Percentiles rank a stretch among this genome's conserved stretches.
Conservation (phyloP, 176 grass and related monocot genomes). For the Chloris gayana region DNA sequence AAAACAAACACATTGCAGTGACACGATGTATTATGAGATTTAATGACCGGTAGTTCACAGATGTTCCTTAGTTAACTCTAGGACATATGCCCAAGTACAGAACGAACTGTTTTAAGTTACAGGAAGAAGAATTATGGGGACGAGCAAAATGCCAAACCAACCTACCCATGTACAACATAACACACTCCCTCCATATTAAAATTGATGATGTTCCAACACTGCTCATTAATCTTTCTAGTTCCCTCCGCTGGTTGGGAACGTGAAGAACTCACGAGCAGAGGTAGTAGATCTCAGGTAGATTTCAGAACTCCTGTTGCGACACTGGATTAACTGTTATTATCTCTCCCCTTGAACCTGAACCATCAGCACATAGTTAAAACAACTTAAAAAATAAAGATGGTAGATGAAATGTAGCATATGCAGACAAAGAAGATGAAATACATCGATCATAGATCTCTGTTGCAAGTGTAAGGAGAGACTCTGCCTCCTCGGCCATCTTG, state of each 20-base stretch:
- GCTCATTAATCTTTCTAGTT: too few species aligned
- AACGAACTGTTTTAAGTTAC: conserved; percentile 16
- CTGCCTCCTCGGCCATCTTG: conserved; percentile 71
- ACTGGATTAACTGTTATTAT: conserved; percentile 45
- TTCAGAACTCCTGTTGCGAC: conserved; percentile 30
- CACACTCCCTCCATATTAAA: neutral
- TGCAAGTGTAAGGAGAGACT: conserved; percentile 65
- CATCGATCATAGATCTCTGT: conserved; percentile 54
- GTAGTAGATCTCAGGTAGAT: conserved; percentile 1
- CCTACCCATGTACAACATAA: conserved; percentile 40
- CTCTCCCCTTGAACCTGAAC: conserved; percentile 65
- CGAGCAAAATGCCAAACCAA: neutral
- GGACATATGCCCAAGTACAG: neutral
- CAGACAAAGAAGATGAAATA: conserved; percentile 40
- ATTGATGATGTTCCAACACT: neutral
- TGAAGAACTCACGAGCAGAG: too few species aligned
- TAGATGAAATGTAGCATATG: neutral
- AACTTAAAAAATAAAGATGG: neutral
- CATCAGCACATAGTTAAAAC: conserved; percentile 17
- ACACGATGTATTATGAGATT: conserved; percentile 3
- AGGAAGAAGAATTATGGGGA: conserved; percentile 26
- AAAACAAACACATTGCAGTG: conserved; percentile 24
- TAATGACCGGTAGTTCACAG: neutral
- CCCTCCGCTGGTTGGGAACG: too few species aligned
- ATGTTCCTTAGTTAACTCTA: conserved; percentile 19